Percentiles rank a stretch among this genome's conserved stretches.
Conservation (phyloP, 2,329 filamentous ascomycete species). For the Hawksworthiomyces lignivorus region DNA sequence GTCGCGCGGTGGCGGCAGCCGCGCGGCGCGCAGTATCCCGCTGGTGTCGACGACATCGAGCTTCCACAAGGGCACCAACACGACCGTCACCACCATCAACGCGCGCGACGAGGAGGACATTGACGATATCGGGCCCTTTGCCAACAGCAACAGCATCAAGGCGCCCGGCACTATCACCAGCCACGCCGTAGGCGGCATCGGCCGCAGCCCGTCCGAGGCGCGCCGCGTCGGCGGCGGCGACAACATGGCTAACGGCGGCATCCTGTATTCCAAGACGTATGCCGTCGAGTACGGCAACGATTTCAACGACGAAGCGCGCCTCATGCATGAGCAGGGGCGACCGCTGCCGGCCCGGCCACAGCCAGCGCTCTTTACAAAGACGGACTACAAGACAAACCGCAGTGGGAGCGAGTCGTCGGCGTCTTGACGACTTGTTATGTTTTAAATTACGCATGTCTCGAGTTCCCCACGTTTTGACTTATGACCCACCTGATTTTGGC, state of each 20-base stretch:
- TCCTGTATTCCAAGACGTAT: slow-evolving; percentile 13
- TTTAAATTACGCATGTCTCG: too few species aligned
- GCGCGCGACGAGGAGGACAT: slow-evolving; percentile 1
- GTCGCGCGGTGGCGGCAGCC: neutral
- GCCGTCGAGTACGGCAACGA: slow-evolving; percentile 13
- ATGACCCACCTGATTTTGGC: too few species aligned
- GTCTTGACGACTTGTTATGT: too few species aligned
- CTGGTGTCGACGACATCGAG: slow-evolving; percentile 5
- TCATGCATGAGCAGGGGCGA: slow-evolving; percentile 6
- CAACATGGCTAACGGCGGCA: slow-evolving; percentile 9
- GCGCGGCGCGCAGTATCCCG: slow-evolving; percentile 5
- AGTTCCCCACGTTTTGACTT: too few species aligned
- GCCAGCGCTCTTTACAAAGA: too few species aligned
- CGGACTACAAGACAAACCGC: slow-evolving; percentile 5
- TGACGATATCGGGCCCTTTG: neutral
- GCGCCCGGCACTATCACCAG: too few species aligned
- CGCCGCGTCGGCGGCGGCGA: neutral
- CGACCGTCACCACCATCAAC: slow-evolving; percentile 7
- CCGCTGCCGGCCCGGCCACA: slow-evolving; percentile 1
- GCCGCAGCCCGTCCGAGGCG: neutral
- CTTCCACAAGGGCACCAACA: slow-evolving; percentile 5
- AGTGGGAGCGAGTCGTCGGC: slow-evolving; percentile 9
- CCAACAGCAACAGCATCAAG: neutral
- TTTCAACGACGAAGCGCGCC: slow-evolving; percentile 13
- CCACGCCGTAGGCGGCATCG: neutral